Base-by-base conservation (phyloP, 305 asterid genomes). In the Solanum chacoense region DNA sequence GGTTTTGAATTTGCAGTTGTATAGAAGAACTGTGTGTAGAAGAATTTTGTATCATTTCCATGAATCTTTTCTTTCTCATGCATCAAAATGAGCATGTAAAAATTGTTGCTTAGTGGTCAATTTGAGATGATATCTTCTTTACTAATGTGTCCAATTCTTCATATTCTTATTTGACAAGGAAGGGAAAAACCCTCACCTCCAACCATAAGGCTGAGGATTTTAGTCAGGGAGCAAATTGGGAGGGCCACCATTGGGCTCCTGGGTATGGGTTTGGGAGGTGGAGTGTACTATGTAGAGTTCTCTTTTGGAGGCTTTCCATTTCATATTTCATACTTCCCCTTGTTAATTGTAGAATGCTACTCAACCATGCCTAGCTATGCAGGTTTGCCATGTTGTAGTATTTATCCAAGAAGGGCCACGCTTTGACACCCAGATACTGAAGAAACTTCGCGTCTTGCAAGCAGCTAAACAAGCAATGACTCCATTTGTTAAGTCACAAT, bases 371-470 rank as follows among this genome's bases (percentile, higher is more conserved):
- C 94, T 94, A 94, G 97, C 93, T 89, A 88, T 94, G 96, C 99
- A 98, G 99, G 99, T 96, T 91, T 96, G 99, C 93, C 99, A 98
- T 91, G 88, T 96, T 42, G 79, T 98, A 87, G 76, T 98, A 87
- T 92, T 94, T 87, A 88, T 96, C 89, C 98, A 96, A 92, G 99
- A 96, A 91, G 99, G 98, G 75, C 94, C 99, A 85, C 96, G 90
- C 76, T 96, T 98, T 81, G 98, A 98, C 88, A 94, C 95, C 71
- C 96, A 91, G 88, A 77, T 94, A 89, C 89, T 95, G 84, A 94
- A 94, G 91, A 95, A 91, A 92, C 95, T 98, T 80, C 94, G 98
- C 75, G 90, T 93, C 72, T 89, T 98, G 93, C 99, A 95, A 93
- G 94, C 98, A 89, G 99, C 99, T 84, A 96, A 98, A 91, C 94